A percentile compares a stretch with the other conserved stretches of the same genome.
Evolutionary conservation across 352 stramenopile species (phyloP).

Genomic region (Phytopythium boreale): DNA sequence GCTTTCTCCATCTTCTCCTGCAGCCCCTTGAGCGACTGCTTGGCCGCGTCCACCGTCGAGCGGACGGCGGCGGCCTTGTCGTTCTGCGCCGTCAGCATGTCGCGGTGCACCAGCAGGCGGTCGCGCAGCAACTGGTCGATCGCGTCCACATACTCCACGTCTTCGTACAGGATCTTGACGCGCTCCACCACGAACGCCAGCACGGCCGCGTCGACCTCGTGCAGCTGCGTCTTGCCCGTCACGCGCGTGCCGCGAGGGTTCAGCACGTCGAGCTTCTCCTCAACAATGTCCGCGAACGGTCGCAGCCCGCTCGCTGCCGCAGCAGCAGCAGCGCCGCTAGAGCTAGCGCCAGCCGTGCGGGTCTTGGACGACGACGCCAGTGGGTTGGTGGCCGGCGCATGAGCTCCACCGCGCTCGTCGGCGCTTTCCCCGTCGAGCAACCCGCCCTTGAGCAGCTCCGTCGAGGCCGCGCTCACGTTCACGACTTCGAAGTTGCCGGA

Average conservation of each 20-base stretch:
- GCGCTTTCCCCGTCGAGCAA: slow-evolving; percentile 13
- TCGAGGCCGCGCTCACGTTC: slow-evolving; percentile 73
- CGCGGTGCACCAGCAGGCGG: slow-evolving; percentile 48
- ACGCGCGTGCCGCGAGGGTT: slow-evolving; percentile 59
- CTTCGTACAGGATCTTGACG: slow-evolving; percentile 72
- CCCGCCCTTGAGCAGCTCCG: slow-evolving; percentile 63
- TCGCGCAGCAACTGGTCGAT: slow-evolving; percentile 66
- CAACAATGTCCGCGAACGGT: slow-evolving; percentile 57
- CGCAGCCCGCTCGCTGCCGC: slow-evolving; percentile 25
- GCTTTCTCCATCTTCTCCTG: slow-evolving; percentile 56
- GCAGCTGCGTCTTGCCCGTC: slow-evolving; percentile 53
- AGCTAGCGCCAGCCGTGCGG: neutral
- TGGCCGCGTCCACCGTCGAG: slow-evolving; percentile 26
- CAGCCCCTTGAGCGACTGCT: slow-evolving; percentile 36
- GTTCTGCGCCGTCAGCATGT: slow-evolving; percentile 53
- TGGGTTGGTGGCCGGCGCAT: neutral
- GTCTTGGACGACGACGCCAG: slow-evolving; percentile 40
- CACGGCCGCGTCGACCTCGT: slow-evolving; percentile 65
- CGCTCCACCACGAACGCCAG: slow-evolving; percentile 74
- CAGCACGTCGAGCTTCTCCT: slow-evolving; percentile 55
- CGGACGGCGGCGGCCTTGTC: slow-evolving; percentile 43
- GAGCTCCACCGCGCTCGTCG: neutral
- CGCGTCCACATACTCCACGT: slow-evolving; percentile 74
- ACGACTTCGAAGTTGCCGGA: slow-evolving; percentile 76
- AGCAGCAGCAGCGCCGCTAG: slow-evolving; percentile 9